Evolutionary conservation across 352 stramenopile species (phyloP).

Genomic region (Phytophthora cactorum): DNA sequence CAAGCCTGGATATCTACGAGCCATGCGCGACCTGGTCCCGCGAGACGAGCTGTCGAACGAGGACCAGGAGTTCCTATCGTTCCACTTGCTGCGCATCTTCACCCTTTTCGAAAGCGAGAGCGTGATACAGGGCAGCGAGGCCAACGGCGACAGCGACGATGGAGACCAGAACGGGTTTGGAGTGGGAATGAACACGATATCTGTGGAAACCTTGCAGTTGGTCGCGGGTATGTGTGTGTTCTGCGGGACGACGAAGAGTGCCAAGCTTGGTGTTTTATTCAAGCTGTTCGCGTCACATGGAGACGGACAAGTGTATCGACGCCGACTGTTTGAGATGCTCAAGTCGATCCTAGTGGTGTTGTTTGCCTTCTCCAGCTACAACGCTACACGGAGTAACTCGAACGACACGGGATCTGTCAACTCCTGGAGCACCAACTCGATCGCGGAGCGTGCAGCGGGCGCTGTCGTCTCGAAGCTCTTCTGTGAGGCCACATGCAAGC

Average conservation of each 20-base stretch:
- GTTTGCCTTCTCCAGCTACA: constrained; percentile 87
- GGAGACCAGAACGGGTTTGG: constrained; percentile 24
- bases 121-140: constrained; percentile 46
- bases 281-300: constrained; percentile 76
- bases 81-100: constrained; percentile 85
- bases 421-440: constrained; percentile 78
- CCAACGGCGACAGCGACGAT: constrained; percentile 32
- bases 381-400: constrained; percentile 59
- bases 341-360: constrained; percentile 83
- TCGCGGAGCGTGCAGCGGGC: constrained; percentile 88
- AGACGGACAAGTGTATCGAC: constrained; percentile 68
- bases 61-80: constrained; percentile 89
- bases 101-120: constrained; percentile 85
- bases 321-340: constrained; percentile 83
- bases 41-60: constrained; percentile 78
- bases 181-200: constrained; percentile 49
- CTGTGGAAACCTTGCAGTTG: constrained; percentile 77
- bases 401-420: constrained; percentile 68
- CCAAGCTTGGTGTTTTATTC: constrained; percentile 92
- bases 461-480: constrained; percentile 91
- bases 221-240: constrained; percentile 92
- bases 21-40: constrained; percentile 79
- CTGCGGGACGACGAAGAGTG: constrained; percentile 95
- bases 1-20: constrained; percentile 76
- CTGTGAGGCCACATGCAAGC: constrained; percentile 67